Evolutionary conservation across 805 yeast genomes (phyloP), one percentile per base, ranked within the genome.

Genomic region (Candida berthetii): DNA sequence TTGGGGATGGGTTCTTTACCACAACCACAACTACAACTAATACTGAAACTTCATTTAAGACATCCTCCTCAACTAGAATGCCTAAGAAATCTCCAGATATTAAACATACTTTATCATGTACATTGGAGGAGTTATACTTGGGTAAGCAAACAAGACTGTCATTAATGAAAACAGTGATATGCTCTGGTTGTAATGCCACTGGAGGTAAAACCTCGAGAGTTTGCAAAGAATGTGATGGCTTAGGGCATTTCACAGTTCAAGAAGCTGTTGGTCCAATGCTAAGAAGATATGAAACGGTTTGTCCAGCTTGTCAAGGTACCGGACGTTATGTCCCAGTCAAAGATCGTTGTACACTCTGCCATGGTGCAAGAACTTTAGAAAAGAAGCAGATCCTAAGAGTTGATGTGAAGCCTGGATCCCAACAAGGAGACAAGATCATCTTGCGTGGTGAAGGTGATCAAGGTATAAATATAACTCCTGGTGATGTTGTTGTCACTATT

Each of bases 381-480:
- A 74, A 66, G 35, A 65, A 73, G 28, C 75, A 74, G 44, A 66
- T 80, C 9, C 58, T 82, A 25, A 68, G 71, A 37, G 69, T 82
- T 8, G 61, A 62, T n/a, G 65, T 81, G 3, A 68, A 71, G 15
- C 78, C 80, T 3, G 90, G 90, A 3, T 65, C 77, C 33, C 60
- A 61, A 34, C 57, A 72, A 38, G 79, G 80, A 0, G 78, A 78
- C 45, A 60, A 65, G 36, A 68, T 80, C 16, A 62, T 77, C 1
- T 60, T 80, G 17, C 62, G 70, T n/a, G 76, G 80, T 6, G 80
- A 76, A 50, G 85, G 82, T 0, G 89, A 83, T 52, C 84, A 82
- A 56, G 83, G 78, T 0, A 56, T 72, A 16, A 67, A 71, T 45
- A 62, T 77, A 3, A 60, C 72, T 3, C 84, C 89, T 0, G 90